Evolutionary conservation across 768 basidiomycete genomes (phyloP).

Genomic region (Serendipita indica): DNA sequence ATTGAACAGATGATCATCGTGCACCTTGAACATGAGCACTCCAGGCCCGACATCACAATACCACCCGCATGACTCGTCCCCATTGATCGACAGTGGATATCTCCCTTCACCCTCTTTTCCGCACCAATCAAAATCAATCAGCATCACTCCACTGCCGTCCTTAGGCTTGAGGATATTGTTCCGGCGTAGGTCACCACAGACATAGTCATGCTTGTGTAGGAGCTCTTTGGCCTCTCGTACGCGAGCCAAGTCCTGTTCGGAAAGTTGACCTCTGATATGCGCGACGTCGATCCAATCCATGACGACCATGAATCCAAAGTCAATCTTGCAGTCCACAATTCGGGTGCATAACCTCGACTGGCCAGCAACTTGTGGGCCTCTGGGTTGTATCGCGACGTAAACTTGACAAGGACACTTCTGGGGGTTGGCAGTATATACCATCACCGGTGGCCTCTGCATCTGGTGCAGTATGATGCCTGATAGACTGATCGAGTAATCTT

Average conservation of each 20-base stretch:
- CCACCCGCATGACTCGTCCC: not conserved
- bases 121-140: conserved; percentile 30
- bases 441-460: too few relatives aligned
- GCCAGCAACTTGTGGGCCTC: conserved; percentile 25
- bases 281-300: conserved; percentile 25
- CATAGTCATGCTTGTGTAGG: conserved; percentile 23
- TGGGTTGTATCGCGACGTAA: conserved; percentile 23
- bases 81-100: conserved; percentile 14
- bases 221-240: conserved; percentile 12
- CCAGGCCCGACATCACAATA: not conserved
- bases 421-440: too few relatives aligned
- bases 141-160: conserved; percentile 15
- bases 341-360: conserved; percentile 17
- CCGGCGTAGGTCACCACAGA: conserved; percentile 26
- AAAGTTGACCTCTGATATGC: too few relatives aligned
- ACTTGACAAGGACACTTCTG: too few relatives aligned
- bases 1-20: conserved; percentile 13
- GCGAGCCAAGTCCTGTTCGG: too few relatives aligned
- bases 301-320: conserved; percentile 26
- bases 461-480: too few relatives aligned
- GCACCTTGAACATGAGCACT: conserved; percentile 12
- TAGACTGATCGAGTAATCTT: too few relatives aligned
- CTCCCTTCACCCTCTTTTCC: conserved; percentile 19
- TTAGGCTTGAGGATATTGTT: conserved; percentile 23
- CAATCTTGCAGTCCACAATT: conserved; percentile 22